Conservation (phyloP, 345 rosid genomes). For the Euphorbia lathyris region DNA sequence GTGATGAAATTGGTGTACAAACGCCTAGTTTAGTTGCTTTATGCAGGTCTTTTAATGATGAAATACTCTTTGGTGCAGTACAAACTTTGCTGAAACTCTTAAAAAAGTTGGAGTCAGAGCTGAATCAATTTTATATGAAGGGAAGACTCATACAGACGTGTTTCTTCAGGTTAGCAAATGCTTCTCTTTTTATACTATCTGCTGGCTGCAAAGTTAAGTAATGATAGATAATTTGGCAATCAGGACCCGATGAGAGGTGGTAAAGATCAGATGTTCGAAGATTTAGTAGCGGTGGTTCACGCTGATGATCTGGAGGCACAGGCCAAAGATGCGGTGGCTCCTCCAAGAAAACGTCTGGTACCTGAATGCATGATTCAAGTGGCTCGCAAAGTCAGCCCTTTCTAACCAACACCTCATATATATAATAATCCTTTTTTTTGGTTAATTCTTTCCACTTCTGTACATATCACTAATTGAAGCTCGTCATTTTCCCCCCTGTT, state of each 20-base stretch:
- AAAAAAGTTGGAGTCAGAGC: slow-evolving; percentile 70
- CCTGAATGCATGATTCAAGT: slow-evolving; percentile 86
- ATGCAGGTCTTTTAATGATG: neutral
- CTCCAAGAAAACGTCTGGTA: slow-evolving; percentile 82
- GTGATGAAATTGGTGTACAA: neutral
- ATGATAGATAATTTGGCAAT: neutral
- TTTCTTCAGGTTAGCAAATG: slow-evolving; percentile 75
- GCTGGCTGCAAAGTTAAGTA: neutral
- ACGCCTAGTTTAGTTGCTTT: slow-evolving; percentile 2
- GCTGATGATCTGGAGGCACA: slow-evolving; percentile 50
- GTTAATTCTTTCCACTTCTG: slow-evolving; percentile 1
- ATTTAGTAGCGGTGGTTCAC: slow-evolving; percentile 57
- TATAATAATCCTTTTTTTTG: neutral
- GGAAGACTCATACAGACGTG: slow-evolving; percentile 91
- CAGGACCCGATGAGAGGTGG: slow-evolving; percentile 99
- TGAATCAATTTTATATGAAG: slow-evolving; percentile 68
- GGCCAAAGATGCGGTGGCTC: slow-evolving; percentile 56
- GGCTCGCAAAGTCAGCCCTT: slow-evolving; percentile 88
- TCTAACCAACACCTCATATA: slow-evolving; percentile 27
- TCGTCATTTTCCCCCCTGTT: neutral
- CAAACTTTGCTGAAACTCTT: slow-evolving; percentile 69
- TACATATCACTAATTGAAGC: neutral
- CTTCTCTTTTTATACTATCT: neutral
- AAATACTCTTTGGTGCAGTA: slow-evolving; percentile 45
- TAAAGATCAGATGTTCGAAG: slow-evolving; percentile 79